Base-by-base conservation (phyloP, 2,329 filamentous ascomycete species). In the Aspergillus niger region DNA sequence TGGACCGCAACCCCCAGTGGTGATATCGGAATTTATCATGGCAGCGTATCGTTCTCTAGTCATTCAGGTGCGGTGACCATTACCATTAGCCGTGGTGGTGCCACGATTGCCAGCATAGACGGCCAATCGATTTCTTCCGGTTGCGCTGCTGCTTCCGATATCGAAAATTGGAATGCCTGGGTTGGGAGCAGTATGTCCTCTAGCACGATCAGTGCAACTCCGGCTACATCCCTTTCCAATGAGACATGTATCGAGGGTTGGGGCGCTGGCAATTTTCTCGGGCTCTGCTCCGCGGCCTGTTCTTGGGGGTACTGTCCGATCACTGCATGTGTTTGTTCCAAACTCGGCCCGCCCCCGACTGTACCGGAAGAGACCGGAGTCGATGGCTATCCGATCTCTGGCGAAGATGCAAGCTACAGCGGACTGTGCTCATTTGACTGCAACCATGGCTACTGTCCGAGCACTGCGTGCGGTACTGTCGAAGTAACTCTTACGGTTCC, bases 91-190 rank as follows among this genome's bases (percentile, higher is more conserved):
- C 66, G 71, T 3, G 57, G 54, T 17, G 65, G 63, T 26, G 50
- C 51, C 17, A 59, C 43, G 7, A 55, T 70, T 8, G 59, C 66
- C 2, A 39, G 36, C 5, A 32, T 74, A 28, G 49, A 57, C 15
- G 70, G 69, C 0, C 48, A 48, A 0, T 47, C 68, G 17, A 70
- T 74, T 59, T 67, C 63, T 1, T 62, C 55, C 2, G 56, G 8
- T 10, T 74, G 73, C 26, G 26, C 8, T 28, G 8, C 26, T 28
- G 26, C 26, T 59, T 39, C 60, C 24, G 63, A 61, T n/a, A 60
- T 70, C 30, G 59, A 63, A 15, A 77, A 76, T 64, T 75, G 62
- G 52, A 77, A 77, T 63, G 69, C 75, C 10, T 73, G 67, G 66
- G 74, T 76, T 5, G 71, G 70, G 5, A 57, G 48, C 32, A 53